A percentile compares a stretch with the other conserved stretches of the same genome.
phyloP scores from a whole-genome alignment of 2,329 filamentous ascomycete genomes.

The Coleophoma cylindrospora region DNA sequence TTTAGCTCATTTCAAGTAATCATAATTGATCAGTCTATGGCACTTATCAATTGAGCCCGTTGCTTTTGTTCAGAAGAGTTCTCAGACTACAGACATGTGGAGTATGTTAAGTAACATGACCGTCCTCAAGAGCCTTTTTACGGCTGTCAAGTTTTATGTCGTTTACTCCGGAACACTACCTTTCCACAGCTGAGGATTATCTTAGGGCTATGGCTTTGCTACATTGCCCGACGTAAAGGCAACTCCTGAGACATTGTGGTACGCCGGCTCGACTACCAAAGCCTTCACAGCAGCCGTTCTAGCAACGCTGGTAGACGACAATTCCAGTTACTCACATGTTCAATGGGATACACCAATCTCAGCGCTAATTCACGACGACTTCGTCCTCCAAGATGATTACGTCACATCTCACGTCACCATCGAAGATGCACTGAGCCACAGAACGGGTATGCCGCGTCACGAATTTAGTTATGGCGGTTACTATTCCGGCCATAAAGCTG shows the following conservation, averaged over 20 bases:
- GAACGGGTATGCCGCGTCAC: slow-evolving; percentile 43
- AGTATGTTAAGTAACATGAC: no score
- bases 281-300: slow-evolving; percentile 46
- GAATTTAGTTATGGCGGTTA: slow-evolving; percentile 29
- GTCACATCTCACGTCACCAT: slow-evolving; percentile 44
- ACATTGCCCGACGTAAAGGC: slow-evolving; percentile 31
- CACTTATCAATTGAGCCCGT: no score
- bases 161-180: no score
- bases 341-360: slow-evolving; percentile 43
- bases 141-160: no score
- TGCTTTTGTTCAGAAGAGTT: no score
- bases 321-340: slow-evolving; percentile 29
- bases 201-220: slow-evolving; percentile 33
- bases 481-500: slow-evolving; percentile 25
- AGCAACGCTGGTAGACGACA: slow-evolving; percentile 42
- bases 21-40: no score
- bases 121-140: no score
- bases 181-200: neutral
- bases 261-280: slow-evolving; percentile 51
- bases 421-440: slow-evolving; percentile 48
- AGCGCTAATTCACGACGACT: slow-evolving; percentile 44
- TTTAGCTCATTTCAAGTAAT: no score
- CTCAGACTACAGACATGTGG: no score
- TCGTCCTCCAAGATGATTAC: slow-evolving; percentile 40
- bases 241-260: slow-evolving; percentile 46